Base-by-base conservation (phyloP, 139 green algal genomes). In the Pleodorina starrii region DNA sequence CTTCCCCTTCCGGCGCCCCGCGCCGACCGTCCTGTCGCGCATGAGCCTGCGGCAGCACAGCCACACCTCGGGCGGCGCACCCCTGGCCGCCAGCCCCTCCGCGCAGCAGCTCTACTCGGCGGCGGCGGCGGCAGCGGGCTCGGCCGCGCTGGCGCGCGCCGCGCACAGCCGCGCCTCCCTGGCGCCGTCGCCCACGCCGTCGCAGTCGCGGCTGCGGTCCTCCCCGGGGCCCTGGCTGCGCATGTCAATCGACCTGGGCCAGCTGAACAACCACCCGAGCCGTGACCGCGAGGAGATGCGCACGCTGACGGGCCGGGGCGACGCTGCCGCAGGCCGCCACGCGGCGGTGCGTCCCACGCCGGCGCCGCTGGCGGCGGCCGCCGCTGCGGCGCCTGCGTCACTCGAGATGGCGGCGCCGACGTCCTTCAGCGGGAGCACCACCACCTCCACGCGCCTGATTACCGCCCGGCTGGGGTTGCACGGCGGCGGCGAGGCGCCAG, bases 1-100 rank as follows among this genome's bases (percentile, higher is more conserved):
- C 57, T 87, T 77, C 60, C 80, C 80, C 54, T 86, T 86, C 57
- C 68, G 68, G 57, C 79, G 79, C 1, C 79, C 35, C 25, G 38
- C 57, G 5, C 17, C 57, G 27, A 19, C 29, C 0, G 60, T 77
- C 11, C 40, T 87, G 25, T 48, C 60, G 4, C 40, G 59, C 12
- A 76, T 87, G 40, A 59, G n/a, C 57, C 57, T 75, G 23, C 79
- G 79, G 32, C 60, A 27, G 27, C 42, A 46, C 43, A 43, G 51
- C 43, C 23, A 66, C 60, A 35, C 29, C 42, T 32, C 25, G 25
- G 79, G 23, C 42, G 36, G 38, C 27, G 32, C 14, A 32, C 48
- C 5, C 38, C 79, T 54, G 36, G 40, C 68, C 19, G 63, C 63
- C 44, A 68, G n/a, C 35, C 76, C 76, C 21, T 23, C 0, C 50